Conservation (phyloP, 495 filamentous ascomycete genomes). For the Hyphodiscus hymeniophilus region DNA sequence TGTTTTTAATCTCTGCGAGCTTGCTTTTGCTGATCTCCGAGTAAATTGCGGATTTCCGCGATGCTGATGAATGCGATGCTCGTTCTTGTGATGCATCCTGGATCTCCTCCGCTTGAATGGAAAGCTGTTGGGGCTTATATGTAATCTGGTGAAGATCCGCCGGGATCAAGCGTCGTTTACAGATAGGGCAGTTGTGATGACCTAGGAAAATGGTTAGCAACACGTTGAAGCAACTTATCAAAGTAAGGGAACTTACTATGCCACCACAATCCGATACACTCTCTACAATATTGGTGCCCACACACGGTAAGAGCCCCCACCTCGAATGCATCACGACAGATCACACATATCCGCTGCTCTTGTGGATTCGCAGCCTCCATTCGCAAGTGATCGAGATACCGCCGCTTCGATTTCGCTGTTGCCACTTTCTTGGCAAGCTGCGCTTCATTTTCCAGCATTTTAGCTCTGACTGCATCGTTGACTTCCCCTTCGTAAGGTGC, state of each 20-base stretch:
- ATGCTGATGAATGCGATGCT: conserved; percentile 9
- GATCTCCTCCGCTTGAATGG: conserved; percentile 55
- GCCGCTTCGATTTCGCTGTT: conserved; percentile 54
- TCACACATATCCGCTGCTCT: conserved; percentile 62
- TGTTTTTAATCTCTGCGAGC: conserved; percentile 72
- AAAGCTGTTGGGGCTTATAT: conserved; percentile 65
- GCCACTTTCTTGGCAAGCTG: conserved; percentile 44
- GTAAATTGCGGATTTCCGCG: conserved; percentile 50
- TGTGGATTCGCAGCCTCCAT: conserved; percentile 42
- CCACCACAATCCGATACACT: conserved; percentile 76
- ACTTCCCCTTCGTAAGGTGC: conserved; percentile 49
- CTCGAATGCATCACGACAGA: conserved; percentile 67
- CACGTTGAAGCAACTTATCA: neutral
- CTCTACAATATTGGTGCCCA: conserved; percentile 84
- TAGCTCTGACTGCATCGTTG: conserved; percentile 9
- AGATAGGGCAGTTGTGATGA: conserved; percentile 63
- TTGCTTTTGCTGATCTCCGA: conserved; percentile 60
- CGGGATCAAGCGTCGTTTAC: conserved; percentile 55
- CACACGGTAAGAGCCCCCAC: conserved; percentile 79
- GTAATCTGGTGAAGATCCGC: conserved; percentile 74
- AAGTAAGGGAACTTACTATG: conserved; percentile 14
- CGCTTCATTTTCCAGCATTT: conserved; percentile 37
- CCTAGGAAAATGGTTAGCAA: conserved; percentile 16
- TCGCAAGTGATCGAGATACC: conserved; percentile 55
- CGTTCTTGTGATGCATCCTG: conserved; percentile 1